Evolutionary conservation across 768 basidiomycete species (phyloP).

Genomic region (Naganishia antarctica): DNA sequence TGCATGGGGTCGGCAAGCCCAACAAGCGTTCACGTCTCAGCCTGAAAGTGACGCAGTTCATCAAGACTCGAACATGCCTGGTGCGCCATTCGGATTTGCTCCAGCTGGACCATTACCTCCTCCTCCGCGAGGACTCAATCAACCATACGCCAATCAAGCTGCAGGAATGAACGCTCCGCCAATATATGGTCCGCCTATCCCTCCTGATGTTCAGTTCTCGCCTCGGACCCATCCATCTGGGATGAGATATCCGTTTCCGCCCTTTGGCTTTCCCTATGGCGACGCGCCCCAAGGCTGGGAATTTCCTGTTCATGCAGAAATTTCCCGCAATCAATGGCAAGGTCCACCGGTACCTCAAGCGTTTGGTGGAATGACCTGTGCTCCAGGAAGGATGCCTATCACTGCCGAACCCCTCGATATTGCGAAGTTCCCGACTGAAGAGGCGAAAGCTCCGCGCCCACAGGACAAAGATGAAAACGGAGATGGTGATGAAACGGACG

Average conservation of each 20-base stretch:
- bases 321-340: background rate
- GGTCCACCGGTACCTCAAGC: background rate
- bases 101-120: background rate
- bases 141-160: too few relatives aligned
- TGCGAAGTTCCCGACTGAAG: background rate
- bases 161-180: background rate
- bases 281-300: too few relatives aligned
- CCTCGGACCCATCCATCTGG: background rate
- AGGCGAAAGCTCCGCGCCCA: background rate
- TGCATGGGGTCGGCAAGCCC: constrained; percentile 3
- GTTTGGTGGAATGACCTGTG: background rate
- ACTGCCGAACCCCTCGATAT: background rate
- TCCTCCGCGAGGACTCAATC: too few relatives aligned
- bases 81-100: background rate
- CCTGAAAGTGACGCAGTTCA: background rate
- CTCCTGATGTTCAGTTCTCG: background rate
- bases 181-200: background rate
- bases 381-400: background rate
- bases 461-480: background rate
- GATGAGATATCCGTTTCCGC: background rate
- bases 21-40: background rate
- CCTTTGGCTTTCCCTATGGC: background rate
- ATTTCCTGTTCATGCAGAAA: background rate
- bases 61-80: background rate
- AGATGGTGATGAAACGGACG: background rate